phyloP scores from a whole-genome alignment of 495 filamentous ascomycete genomes.

The Aspergillus egyptiacus region DNA sequence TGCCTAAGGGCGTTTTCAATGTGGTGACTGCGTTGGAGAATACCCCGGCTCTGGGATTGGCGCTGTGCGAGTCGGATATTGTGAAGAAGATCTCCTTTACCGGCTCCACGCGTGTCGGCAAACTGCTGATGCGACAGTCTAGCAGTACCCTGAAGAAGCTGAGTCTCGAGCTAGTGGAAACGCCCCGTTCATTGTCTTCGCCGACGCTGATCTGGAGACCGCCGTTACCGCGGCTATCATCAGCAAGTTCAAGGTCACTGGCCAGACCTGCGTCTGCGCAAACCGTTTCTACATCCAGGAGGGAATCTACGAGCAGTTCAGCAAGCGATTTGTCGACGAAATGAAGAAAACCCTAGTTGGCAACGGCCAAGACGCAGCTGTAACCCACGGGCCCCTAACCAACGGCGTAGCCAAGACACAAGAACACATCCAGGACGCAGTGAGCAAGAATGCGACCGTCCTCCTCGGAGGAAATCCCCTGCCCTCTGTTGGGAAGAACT shows the following conservation, averaged over 20 bases:
- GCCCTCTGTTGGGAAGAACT: slow-evolving; percentile 40
- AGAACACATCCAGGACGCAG: slow-evolving; percentile 66
- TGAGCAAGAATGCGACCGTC: slow-evolving; percentile 31
- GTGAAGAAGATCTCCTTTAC: slow-evolving; percentile 50
- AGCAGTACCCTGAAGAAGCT: slow-evolving; percentile 46
- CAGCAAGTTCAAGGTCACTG: slow-evolving; percentile 47
- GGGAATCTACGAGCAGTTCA: slow-evolving; percentile 41
- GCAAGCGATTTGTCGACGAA: slow-evolving; percentile 51
- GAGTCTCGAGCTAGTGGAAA: slow-evolving; percentile 51
- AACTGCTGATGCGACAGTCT: slow-evolving; percentile 45
- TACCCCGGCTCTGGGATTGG: slow-evolving; percentile 35
- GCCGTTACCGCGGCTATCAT: slow-evolving; percentile 40
- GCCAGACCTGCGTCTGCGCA: slow-evolving; percentile 60
- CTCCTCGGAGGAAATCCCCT: slow-evolving; percentile 32
- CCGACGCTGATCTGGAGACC: slow-evolving; percentile 45
- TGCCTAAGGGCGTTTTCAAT: slow-evolving; percentile 46
- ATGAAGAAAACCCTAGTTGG: slow-evolving; percentile 62
- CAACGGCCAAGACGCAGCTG: slow-evolving; percentile 48
- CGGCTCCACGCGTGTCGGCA: slow-evolving; percentile 45
- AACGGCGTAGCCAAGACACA: slow-evolving; percentile 69
- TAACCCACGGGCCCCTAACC: slow-evolving; percentile 71
- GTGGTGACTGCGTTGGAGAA: slow-evolving; percentile 42
- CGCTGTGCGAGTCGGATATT: slow-evolving; percentile 33
- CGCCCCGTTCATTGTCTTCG: slow-evolving; percentile 50
- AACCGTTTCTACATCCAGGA: slow-evolving; percentile 57